Percentiles rank a stretch among this genome's conserved stretches.
Evolutionary conservation across 352 stramenopile genomes (phyloP).

Genomic region (Peronospora belbahrii): DNA sequence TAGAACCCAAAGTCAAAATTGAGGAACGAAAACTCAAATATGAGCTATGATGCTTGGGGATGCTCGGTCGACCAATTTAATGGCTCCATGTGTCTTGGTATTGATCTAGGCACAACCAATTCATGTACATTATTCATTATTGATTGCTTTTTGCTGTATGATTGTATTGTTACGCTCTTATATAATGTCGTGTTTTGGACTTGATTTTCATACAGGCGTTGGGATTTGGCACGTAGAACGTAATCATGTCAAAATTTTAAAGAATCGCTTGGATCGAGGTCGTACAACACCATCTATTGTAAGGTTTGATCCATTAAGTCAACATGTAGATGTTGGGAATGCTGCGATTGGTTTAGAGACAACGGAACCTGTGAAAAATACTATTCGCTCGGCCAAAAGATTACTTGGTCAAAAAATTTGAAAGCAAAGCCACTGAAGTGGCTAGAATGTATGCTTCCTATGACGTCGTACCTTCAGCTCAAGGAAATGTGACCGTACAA

Average conservation of each 20-base stretch:
- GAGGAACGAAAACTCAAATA: no score
- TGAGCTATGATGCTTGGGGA: constrained; percentile 77
- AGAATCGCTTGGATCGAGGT: constrained; percentile 49
- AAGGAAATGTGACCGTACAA: constrained; percentile 48
- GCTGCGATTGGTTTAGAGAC: constrained; percentile 47
- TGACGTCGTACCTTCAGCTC: no score
- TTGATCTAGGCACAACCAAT: constrained; percentile 99
- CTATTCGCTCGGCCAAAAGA: constrained; percentile 73
- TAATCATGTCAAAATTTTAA: constrained; percentile 82
- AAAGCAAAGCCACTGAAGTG: constrained; percentile 52
- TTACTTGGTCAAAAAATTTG: constrained; percentile 69
- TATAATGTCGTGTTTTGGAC: not conserved
- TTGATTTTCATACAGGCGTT: constrained; percentile 30
- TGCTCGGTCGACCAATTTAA: constrained; percentile 61
- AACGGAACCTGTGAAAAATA: constrained; percentile 47
- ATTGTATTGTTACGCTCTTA: not conserved
- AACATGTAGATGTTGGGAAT: constrained; percentile 45
- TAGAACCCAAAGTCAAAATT: no score
- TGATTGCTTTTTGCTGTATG: no score
- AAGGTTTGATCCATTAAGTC: constrained; percentile 46
- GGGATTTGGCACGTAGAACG: constrained; percentile 75
- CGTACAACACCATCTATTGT: constrained; percentile 79
- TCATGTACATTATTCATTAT: constrained; percentile 93
- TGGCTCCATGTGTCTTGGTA: constrained; percentile 90
- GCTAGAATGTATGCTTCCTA: no score